A percentile compares a stretch with the other conserved stretches of the same genome.
These are phyloP conservation scores for Neurospora sp. DNA, from an alignment of 495 filamentous ascomycete genomes.

Conservation along the genomic window DNA sequence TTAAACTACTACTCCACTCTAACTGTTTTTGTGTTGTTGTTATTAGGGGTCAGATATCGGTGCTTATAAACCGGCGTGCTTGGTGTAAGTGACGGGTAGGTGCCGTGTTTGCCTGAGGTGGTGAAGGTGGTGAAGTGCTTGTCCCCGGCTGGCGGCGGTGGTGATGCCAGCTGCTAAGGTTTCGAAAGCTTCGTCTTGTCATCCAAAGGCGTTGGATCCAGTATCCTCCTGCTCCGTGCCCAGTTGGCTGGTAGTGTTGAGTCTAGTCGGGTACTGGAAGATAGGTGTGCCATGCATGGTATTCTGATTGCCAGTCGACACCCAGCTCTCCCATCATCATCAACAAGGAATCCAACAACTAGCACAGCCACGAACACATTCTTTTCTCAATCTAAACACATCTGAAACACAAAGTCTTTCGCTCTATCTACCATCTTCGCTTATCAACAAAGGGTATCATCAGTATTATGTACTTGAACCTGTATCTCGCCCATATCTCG, in stretches of 20 bases:
- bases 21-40: conserved; percentile 1
- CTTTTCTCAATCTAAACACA: background rate
- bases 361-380: background rate
- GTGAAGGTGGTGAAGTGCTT: background rate
- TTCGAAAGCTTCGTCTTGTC: background rate
- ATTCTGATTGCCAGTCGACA: background rate
- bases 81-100: background rate
- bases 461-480: background rate
- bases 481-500: background rate
- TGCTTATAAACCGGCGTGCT: background rate
- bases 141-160: background rate
- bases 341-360: background rate
- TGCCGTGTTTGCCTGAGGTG: background rate
- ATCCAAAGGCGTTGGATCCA: background rate
- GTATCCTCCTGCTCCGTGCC: background rate
- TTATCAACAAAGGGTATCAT: background rate
- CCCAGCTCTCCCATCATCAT: background rate
- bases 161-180: background rate
- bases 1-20: conserved; percentile 22
- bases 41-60: background rate
- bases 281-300: background rate
- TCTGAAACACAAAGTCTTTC: background rate
- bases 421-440: background rate
- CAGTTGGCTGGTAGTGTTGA: background rate
- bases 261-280: background rate